Base-by-base conservation (phyloP, 1,284 basidiomycete species). In the Caloboletus firmus region DNA sequence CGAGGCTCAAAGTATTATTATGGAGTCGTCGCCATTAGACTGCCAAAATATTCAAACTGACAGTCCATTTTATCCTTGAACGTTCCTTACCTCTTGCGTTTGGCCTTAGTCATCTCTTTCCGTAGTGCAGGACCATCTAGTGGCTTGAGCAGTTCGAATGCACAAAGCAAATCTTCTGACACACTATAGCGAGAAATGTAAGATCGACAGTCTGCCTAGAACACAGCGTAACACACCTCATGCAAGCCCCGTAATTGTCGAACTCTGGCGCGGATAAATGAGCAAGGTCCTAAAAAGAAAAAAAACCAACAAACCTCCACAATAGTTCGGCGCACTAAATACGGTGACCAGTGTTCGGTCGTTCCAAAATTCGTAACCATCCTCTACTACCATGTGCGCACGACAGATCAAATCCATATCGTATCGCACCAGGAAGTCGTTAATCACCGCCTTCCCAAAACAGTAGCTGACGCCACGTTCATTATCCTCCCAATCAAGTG, bases 331-430 rank as follows among this genome's bases (percentile, higher is more conserved):
- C 51, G 97, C 97, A 62, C 93, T 96, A 74, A 99, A 99, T 46
- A 99, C 95, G 0, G 97, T 99, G 44, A 99, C 97, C 61, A 99
- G 76, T 50, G 96, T 98, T 59, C 97, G 82, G 66, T 99, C 97
- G 68, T 99, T 98, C 93, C 97, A 99, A 70, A 99, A 99, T 77
- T 99, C 97, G 70, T 99, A 99, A 3, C 96, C 97, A 68, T 95
- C 93, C 71, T 99, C 97, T 51, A 99, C 97, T 36, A 99, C 97
- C 97, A 99, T 99, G 75, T 99, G 97, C 39, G 97, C 97, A 50
- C 97, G 87, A 77, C 97, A 99, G 75, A 99, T 99, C 59, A 99
- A 81, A 75, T 99, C 97, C 87, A 99, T 99, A 74, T 99, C 97
- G 67, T 91, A 88, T 61, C 91, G 87, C 61, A 87, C 85, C 55